Base-by-base conservation (phyloP, 164 flowering plant genomes). In the Saururus chinensis region DNA sequence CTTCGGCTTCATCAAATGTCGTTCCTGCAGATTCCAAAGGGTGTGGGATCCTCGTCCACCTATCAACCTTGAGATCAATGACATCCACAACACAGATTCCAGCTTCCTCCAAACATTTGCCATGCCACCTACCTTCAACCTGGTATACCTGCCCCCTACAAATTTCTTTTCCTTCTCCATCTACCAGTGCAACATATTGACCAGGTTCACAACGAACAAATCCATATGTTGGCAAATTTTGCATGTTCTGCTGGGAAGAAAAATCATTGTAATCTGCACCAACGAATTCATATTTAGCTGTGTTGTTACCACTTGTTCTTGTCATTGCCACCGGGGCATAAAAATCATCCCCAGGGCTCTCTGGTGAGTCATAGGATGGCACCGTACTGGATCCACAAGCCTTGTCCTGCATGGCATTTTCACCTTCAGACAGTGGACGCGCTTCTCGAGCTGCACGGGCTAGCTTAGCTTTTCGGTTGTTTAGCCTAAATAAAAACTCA, bases 401-500 rank as follows among this genome's bases (percentile, higher is more conserved):
- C 71, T 75, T 87, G 60, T 81, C 89, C 22, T 70, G 68, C 52
- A 74, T 67, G 54, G 80, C 30, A 64, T 68, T 78, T 25, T 84
- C 88, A 40, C 79, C 82, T 57, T 86, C 97, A 10, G 74, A 64
- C 45, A 75, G 62, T 51, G 77, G 75, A 41, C 86, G 92, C 7
- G 65, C 76, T 76, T 81, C 97, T 73, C 78, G 88, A 26, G 86
- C 91, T 17, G 80, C 77, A 53, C 95, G 96, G 19, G 92, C 91
- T 53, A 95, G 79, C 75, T 80, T 82, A 12, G 97, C 96, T 76
- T 88, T 95, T 48, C 99, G 75, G 66, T 95, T 95, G 74, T 95
- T 90, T 72, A 90, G 76, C 99, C 99, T 95, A 83, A 56, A 24
- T 26, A 17, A 14, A 8, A 30, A 37, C 45, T 37, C 60, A 37